Conservation (phyloP, 768 basidiomycete species). For the Favolaschia claudopus region DNA sequence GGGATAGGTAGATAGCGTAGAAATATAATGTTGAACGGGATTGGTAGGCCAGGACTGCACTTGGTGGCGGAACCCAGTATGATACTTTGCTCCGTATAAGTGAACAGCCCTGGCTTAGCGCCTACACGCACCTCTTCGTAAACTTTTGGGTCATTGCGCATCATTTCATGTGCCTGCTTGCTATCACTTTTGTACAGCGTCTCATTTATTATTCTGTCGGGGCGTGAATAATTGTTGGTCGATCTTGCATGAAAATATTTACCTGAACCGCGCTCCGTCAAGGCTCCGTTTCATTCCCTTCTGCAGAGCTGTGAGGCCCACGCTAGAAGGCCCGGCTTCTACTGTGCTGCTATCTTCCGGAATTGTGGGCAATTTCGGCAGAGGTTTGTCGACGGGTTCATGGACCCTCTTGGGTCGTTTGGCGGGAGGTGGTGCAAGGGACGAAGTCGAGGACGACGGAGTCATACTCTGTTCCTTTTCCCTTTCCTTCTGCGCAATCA, state of each 20-base stretch:
- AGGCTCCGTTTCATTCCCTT: slow-evolving; percentile 78
- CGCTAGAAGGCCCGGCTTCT: slow-evolving; percentile 1
- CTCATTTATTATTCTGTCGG: slow-evolving; percentile 94
- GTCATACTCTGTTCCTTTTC: not conserved
- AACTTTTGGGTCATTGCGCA: slow-evolving; percentile 81
- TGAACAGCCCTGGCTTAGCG: not conserved
- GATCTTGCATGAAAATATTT: not conserved
- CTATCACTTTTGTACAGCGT: slow-evolving; percentile 89
- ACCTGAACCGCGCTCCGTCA: slow-evolving; percentile 91
- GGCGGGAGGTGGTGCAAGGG: slow-evolving; percentile 14
- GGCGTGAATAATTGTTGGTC: not conserved
- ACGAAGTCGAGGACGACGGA: slow-evolving; percentile 15
- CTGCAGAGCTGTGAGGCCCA: slow-evolving; percentile 75
- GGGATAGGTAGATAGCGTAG: slow-evolving; percentile 68
- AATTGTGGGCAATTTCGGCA: slow-evolving; percentile 23
- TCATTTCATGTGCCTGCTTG: slow-evolving; percentile 75
- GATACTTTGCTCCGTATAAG: slow-evolving; percentile 70
- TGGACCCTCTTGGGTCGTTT: slow-evolving; percentile 20
- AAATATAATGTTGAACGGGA: slow-evolving; percentile 85
- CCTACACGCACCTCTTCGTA: slow-evolving; percentile 76
- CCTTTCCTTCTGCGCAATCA: slow-evolving; percentile 6
- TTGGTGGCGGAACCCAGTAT: slow-evolving; percentile 89
- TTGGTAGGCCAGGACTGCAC: slow-evolving; percentile 94
- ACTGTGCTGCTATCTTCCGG: slow-evolving; percentile 13
- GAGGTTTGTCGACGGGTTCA: slow-evolving; percentile 11